Base-by-base conservation (phyloP, 2,329 filamentous ascomycete genomes). In the Xylariales sp. region DNA sequence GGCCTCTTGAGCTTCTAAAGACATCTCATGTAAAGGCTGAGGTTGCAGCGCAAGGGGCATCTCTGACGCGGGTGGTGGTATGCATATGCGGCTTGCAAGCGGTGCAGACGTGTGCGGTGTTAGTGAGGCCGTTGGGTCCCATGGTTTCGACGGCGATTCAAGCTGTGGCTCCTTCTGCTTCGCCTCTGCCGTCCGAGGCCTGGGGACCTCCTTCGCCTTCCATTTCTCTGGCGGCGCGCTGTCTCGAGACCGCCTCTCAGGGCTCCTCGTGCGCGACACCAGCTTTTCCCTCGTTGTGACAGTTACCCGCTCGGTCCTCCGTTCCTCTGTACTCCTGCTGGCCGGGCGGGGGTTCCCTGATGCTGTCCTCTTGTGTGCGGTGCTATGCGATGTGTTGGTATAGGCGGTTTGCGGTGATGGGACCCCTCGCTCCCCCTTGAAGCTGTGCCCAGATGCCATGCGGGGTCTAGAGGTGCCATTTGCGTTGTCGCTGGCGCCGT, bases 1-100 rank as follows among this genome's bases (percentile, higher is more conserved):
- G 18, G 82, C 79, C 65, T 98, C 93, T 62, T 98, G 93, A 3
- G 78, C 78, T 50, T 94, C 85, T 20, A 94, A 68, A 1, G 82
- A 81, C 45, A 97, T 67, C 43, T 86, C 80, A 42, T 75, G 70
- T 12, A 97, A 70, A 5, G 83, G 72, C 36, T 69, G 69, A 1
- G 86, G 85, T 31, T 87, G 82, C 36, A 89, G 71, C 6, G 76
- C 68, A 38, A 77, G 66, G 2, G 90, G 89, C 21, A 86, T 80
- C 47, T 82, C 72, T 3, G 84, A 83, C 10, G 90, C 87, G 35
- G 95, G 69, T 3, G 91, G 91, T 15, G 86, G 78, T 44, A 75
- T 70, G 5, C 74, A 75, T 50, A 78, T 65, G 53, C 74, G 68
- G 33, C 62, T 63, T 20, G 67, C 66, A 28, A 68, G 53, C 20